Conservation (phyloP, 208 protist genomes). For the Crithidia sp. region DNA sequence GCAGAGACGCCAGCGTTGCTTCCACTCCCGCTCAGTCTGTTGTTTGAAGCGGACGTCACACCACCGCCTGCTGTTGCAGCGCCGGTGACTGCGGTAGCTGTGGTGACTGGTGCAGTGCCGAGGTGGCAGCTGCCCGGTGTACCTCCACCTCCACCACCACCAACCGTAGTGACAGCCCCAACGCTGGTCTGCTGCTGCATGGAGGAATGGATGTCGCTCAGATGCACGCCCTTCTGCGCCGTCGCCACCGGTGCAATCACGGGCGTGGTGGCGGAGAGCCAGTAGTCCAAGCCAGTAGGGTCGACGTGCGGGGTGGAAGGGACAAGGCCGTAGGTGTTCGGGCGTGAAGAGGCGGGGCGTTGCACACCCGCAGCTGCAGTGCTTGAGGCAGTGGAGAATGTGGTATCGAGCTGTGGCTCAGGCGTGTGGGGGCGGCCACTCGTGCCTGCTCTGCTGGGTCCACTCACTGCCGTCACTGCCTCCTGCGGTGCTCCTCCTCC, state of each 20-base stretch:
- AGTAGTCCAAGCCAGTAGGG: conserved; percentile 15
- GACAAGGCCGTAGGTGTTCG: conserved; percentile 45
- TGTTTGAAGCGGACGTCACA: neutral
- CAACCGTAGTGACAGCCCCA: no score
- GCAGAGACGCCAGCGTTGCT: neutral
- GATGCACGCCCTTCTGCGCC: conserved; percentile 39
- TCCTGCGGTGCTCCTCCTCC: neutral
- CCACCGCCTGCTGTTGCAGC: neutral
- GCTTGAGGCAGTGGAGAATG: neutral
- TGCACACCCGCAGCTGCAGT: neutral
- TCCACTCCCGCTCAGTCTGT: neutral
- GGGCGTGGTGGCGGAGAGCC: conserved; percentile 19
- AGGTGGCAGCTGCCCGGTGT: neutral
- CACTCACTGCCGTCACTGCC: no score
- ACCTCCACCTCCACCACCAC: neutral
- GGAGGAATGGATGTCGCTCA: conserved; percentile 33
- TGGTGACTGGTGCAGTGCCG: neutral
- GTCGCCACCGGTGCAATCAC: conserved; percentile 29
- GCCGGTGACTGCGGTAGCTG: neutral
- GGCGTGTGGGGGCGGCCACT: neutral
- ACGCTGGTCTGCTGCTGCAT: neutral
- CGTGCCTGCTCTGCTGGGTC: neutral
- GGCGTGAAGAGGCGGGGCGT: conserved; percentile 18
- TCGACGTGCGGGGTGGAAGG: conserved; percentile 24
- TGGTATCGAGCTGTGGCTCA: neutral